These are phyloP conservation scores for Chenopodium album DNA, from an alignment of 148 eudicot species.

Conservation along the genomic window DNA sequence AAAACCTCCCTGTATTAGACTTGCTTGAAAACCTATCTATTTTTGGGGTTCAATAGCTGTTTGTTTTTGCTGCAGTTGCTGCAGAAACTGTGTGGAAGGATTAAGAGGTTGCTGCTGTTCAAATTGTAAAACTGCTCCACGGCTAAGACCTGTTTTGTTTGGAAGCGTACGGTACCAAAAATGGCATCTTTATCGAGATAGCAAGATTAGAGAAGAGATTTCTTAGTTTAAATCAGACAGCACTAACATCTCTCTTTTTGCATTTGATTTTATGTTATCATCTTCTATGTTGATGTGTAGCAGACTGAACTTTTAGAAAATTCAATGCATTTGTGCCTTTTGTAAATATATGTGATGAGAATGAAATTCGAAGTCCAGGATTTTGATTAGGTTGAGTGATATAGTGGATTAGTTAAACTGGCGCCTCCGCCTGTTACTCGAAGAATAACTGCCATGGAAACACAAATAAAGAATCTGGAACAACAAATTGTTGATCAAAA, in stretches of 20 bases:
- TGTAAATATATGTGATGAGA: background rate
- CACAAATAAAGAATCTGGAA: too few relatives aligned
- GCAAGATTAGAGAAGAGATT: conserved; percentile 11
- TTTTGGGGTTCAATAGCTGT: background rate
- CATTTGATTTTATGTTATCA: background rate
- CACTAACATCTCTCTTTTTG: background rate
- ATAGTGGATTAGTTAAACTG: too few relatives aligned
- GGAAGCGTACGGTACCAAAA: conserved; percentile 67
- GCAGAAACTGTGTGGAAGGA: conserved; percentile 48
- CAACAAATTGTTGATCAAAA: too few relatives aligned
- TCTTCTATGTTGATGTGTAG: background rate
- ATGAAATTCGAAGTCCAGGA: background rate
- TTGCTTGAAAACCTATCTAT: too few relatives aligned
- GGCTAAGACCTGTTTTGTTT: conserved; percentile 66
- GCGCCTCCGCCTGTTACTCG: too few relatives aligned
- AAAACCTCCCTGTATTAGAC: background rate
- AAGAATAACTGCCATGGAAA: too few relatives aligned
- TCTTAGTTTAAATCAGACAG: conserved; percentile 7
- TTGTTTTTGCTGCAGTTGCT: conserved; percentile 53
- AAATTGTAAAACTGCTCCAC: conserved; percentile 61
- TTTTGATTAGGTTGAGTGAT: background rate
- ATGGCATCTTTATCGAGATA: conserved; percentile 82
- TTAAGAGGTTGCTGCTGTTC: conserved; percentile 75
- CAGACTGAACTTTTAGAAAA: background rate
- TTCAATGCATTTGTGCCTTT: background rate